These are phyloP conservation scores for Venturiaceae sp. DNA, from an alignment of 2,329 filamentous ascomycete genomes.

Conservation along the genomic window DNA sequence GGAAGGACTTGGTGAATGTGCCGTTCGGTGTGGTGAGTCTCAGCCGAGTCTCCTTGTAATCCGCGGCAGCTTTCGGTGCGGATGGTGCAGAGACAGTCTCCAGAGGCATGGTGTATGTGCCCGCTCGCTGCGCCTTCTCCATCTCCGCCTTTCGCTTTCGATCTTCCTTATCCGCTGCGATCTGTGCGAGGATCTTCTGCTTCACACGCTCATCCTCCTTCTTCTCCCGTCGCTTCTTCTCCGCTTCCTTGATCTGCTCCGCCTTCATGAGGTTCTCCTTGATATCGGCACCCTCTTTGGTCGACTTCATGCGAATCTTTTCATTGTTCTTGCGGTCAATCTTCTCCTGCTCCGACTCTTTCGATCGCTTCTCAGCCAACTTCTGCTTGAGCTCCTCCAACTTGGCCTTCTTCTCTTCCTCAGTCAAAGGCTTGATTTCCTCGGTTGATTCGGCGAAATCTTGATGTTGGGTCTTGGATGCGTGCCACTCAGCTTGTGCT, in stretches of 20 bases:
- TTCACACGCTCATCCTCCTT: constrained; percentile 75
- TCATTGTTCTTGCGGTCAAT: constrained; percentile 79
- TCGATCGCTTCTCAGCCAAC: constrained; percentile 62
- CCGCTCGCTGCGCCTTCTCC: constrained; percentile 68
- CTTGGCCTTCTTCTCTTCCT: constrained; percentile 78
- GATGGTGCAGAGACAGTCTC: constrained; percentile 39
- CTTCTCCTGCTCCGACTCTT: constrained; percentile 62
- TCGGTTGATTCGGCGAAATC: constrained; percentile 93
- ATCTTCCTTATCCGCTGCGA: constrained; percentile 89
- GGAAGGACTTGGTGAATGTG: constrained; percentile 77
- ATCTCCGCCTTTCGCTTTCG: constrained; percentile 75
- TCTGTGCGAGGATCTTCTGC: constrained; percentile 83
- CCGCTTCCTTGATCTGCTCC: constrained; percentile 86
- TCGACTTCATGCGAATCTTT: constrained; percentile 74
- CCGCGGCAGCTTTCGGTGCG: constrained; percentile 53
- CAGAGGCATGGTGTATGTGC: constrained; percentile 26
- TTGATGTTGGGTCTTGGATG: constrained; percentile 75
- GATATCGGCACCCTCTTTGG: constrained; percentile 75
- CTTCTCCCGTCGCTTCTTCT: constrained; percentile 81
- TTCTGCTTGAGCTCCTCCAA: constrained; percentile 65
- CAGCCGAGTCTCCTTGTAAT: constrained; percentile 72
- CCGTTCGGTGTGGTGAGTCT: constrained; percentile 68
- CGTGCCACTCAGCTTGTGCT: constrained; percentile 80
- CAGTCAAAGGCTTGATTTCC: constrained; percentile 80
- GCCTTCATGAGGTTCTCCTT: constrained; percentile 85